Evolutionary conservation across 208 protist species (phyloP), one percentile per base, ranked within the genome.

Genomic region (Trichomonas tenax): DNA sequence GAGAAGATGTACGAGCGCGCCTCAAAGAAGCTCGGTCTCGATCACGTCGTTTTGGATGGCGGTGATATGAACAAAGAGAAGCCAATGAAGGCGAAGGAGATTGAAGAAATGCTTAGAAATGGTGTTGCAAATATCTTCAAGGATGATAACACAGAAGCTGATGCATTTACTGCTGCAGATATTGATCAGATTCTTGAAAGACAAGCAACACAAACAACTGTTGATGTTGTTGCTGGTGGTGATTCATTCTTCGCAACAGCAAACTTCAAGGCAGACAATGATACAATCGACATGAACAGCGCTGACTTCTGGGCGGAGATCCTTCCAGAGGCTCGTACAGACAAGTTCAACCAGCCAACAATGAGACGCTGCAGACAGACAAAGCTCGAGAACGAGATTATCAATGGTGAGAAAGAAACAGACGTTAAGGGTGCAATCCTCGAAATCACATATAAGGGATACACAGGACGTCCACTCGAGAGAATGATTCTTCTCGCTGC

Each of bases 1-100:
- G 99, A 99, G 93, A 96, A 97, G 51, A 98, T 99, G 88, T 96
- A 99, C 4, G 93, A 98, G 72, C 96, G 98, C 14, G 98, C 98
- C 31, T 98, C 98, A 95, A 49, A 97, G 51, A 99, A 99, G 96
- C 97, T 99, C 96, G 97, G 98, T 3, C 95, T 98, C 11, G 98
- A 98, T 89, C 98, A 98, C 96, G 97, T 98, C 0, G 98, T 99
- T 0, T 36, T 97, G 34, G 93, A 81, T 81, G 86, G 86, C 17
- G 86, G 86, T 34, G 34, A 48, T 6, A 38, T 93, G 11, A 51
- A 23, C 2, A 45, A 95, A 38, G 17, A 63, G 34, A 81, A 49
- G 15, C 49, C 31, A 82, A 96, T 96, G 49, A 96, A 63, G 31
- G 51, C 46, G 9, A 17, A 49, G 15, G 93, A 96, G 38, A 82